A percentile compares a stretch with the other conserved stretches of the same genome.
Conservation (phyloP, 164 flowering plant species). For the Hamamelis virginiana region DNA sequence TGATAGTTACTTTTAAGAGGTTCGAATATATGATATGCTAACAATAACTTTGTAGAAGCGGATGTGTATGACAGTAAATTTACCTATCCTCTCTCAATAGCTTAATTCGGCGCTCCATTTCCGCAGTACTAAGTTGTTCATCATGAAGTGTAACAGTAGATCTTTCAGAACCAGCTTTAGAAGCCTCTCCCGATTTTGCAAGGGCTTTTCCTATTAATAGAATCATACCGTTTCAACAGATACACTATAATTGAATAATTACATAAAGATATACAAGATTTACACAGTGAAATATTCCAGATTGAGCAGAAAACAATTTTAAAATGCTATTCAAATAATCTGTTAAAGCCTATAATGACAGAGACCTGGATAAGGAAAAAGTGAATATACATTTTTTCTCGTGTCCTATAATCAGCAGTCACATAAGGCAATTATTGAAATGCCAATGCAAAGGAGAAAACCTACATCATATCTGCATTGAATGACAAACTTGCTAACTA, state of each 20-base stretch:
- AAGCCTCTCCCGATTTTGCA: constrained; percentile 30
- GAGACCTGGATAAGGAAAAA: not conserved
- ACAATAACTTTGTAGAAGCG: not conserved
- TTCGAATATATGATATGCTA: no score
- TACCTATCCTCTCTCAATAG: constrained; percentile 73
- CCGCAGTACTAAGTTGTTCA: constrained; percentile 67
- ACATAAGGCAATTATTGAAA: no score
- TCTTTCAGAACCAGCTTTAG: constrained; percentile 37
- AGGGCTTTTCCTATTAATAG: constrained; percentile 37
- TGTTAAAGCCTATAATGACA: not conserved
- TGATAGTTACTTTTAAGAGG: no score
- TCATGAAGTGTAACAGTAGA: constrained; percentile 26
- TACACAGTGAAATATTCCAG: not conserved
- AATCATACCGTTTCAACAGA: not conserved
- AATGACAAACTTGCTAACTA: no score
- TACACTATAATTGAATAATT: not conserved
- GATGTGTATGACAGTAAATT: not conserved
- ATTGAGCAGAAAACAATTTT: not conserved
- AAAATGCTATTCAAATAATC: not conserved
- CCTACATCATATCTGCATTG: no score
- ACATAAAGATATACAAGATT: not conserved
- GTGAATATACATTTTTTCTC: not conserved
- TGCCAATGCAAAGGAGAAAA: no score
- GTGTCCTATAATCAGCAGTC: no score
- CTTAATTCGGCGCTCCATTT: constrained; percentile 66